Percentiles rank a stretch among this genome's conserved stretches.
phyloP scores from a whole-genome alignment of 73 alveolate species.

The Durusdinium trenchii region DNA sequence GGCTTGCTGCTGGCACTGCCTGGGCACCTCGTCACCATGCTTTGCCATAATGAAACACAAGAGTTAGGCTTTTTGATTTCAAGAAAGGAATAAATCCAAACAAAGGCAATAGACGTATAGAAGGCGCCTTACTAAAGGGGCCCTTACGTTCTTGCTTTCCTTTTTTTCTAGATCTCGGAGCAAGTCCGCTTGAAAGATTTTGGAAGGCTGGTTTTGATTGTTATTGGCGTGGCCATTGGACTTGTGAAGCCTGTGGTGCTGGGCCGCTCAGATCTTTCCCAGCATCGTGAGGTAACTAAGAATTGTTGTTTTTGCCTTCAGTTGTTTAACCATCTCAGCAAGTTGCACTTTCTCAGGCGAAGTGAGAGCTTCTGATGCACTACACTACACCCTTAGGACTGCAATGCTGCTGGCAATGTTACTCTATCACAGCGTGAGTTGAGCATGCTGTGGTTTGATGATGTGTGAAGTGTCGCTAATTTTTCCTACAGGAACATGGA shows the following conservation, averaged over 20 bases:
- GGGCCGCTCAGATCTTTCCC: conserved; percentile 5
- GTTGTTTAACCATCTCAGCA: background rate
- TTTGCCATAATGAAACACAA: background rate
- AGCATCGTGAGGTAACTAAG: background rate
- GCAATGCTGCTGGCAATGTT: too few species aligned
- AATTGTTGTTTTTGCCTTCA: background rate
- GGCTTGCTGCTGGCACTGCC: conserved; percentile 78
- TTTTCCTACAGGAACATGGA: too few species aligned
- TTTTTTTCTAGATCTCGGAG: background rate
- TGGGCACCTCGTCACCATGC: conserved; percentile 23
- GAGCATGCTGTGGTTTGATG: too few species aligned
- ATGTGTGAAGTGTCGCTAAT: too few species aligned
- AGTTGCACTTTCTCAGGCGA: background rate
- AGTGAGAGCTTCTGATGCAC: background rate
- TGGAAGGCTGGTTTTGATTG: conserved; percentile 22
- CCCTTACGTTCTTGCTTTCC: too few species aligned
- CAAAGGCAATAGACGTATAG: too few species aligned
- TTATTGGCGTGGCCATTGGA: conserved; percentile 59
- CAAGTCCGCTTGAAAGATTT: too few species aligned
- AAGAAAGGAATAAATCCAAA: too few species aligned
- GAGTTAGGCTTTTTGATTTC: too few species aligned
- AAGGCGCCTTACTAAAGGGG: too few species aligned
- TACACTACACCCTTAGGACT: too few species aligned
- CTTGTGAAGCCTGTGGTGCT: conserved; percentile 71
- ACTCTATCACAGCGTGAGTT: too few species aligned